Base-by-base conservation (phyloP, 2,329 filamentous ascomycete genomes). In the Botrytis byssoidea region DNA sequence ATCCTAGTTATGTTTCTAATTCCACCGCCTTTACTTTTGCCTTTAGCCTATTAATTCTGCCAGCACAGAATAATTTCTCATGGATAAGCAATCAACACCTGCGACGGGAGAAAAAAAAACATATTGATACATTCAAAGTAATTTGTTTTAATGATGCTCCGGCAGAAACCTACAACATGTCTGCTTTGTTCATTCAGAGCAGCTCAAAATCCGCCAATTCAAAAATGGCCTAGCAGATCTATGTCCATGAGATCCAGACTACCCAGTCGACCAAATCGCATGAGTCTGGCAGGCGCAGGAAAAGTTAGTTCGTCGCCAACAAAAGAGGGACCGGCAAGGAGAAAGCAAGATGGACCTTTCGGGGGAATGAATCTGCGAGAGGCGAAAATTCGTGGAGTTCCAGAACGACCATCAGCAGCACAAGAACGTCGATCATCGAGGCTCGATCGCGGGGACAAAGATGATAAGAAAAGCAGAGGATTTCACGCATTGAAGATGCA, bases 401-500 rank as follows among this genome's bases (percentile, higher is more conserved):
- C 84, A 76, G 79, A 82, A 74, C 77, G 79, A 69, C 80, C 79
- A 65, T 82, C 82, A 32, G 71, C 72, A 37, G 68, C 70, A 69
- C 75, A 69, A 75, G 73, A 61, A 65, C 60, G 44, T 42, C 71
- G 55, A 74, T 72, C 59, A 65, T 74, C 66, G 70, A 74, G 60
- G 74, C 63, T 48, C 9, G 64, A 69, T 72, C 48, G 64, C n/a
- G 74, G 66, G 66, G 74, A 73, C 69, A 75, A 64, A 74, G 71
- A 69, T 57, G 48, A 69, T 16, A 82, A 85, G 66, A 80, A 84
- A 69, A 85, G 83, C 76, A 83, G 74, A 80, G 84, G 71, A 63
- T 81, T 75, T 83, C 95, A 97, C 81, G 95, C 95, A 7, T 86
- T 98, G 82, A 97, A 97, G 84, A 98, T 98, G 95, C 95, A 98